Conservation (phyloP, 129 eudicot species). For the Artemisia annua region DNA sequence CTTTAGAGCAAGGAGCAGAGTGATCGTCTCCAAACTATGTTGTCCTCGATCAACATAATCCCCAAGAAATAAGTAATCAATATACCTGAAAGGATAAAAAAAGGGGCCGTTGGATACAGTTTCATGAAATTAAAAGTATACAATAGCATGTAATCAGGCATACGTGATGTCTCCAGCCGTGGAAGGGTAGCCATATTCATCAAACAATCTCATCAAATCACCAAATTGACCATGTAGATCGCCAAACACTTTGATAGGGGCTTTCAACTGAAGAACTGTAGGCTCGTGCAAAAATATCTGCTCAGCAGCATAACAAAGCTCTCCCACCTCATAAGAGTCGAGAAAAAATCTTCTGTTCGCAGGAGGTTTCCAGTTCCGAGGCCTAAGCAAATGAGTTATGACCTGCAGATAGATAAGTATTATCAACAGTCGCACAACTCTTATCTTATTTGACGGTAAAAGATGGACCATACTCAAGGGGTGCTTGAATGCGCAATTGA, state of each 20-base stretch:
- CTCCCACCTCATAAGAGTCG: slow-evolving; percentile 97
- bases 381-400: slow-evolving; percentile 80
- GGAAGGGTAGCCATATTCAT: slow-evolving; percentile 98
- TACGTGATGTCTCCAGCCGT: slow-evolving; percentile 97
- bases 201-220: slow-evolving; percentile 91
- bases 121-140: background rate
- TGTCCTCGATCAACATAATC: slow-evolving; percentile 99
- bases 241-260: slow-evolving; percentile 95
- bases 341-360: slow-evolving; percentile 85
- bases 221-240: slow-evolving; percentile 99
- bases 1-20: slow-evolving; percentile 91
- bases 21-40: slow-evolving; percentile 98
- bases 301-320: slow-evolving; percentile 97
- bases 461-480: background rate
- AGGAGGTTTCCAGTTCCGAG: slow-evolving; percentile 97
- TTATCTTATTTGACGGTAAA: slow-evolving; percentile 1
- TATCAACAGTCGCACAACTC: background rate
- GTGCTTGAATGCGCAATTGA: background rate
- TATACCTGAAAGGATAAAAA: slow-evolving; percentile 57
- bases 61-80: slow-evolving; percentile 92
- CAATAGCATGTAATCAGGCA: slow-evolving; percentile 26
- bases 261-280: slow-evolving; percentile 93
- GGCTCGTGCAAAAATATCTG: slow-evolving; percentile 97
- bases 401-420: slow-evolving; percentile 49
- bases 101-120: background rate